Base-by-base conservation (phyloP, 208 protist species). In the Acanthamoeba triangularis region DNA sequence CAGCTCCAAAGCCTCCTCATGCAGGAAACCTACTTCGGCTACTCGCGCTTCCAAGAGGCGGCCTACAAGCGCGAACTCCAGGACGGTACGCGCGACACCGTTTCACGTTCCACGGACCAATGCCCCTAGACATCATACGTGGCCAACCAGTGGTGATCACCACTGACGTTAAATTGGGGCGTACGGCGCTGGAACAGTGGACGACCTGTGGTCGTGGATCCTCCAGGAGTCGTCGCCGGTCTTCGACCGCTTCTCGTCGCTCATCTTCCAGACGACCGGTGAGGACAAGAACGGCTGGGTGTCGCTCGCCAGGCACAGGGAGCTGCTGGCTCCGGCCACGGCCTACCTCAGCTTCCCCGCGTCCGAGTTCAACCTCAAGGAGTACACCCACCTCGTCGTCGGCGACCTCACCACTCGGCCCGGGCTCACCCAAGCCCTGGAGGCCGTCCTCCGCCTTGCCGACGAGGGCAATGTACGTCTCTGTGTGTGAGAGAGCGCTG, bases 321-420 rank as follows among this genome's bases (percentile, higher is more conserved):
- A 88, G 80, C 49, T 88, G 25, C 49, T 88, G 44, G 44, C 80
- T 4, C 80, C 80, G 30, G 47, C 61, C 49, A 88, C 80, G n/a
- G 80, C 80, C 80, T 88, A 88, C 52, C 80, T 88, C 25, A 88
- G 80, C 80, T 65, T 63, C 30, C 80, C 80, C n/a, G 10, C 23
- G 6, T 7, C 28, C 7, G 80, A 88, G 80, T 88, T 88, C 47
- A 47, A 61, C 33, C 67, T 88, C 65, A 95, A 95, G 33, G 80
- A 85, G 63, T 74, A 93, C 47, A 95, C 93, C 7, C 93, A 95
- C 78, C 44, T 85, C 35, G 37, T 95, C 37, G 91, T 95, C 37
- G 44, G 76, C 41, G 91, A 95, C 30, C 80, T 95, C 65, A 84
- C n/a, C 91, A 56, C 65, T n/a, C 61, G 56, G 13, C 16, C 49